Evolutionary conservation across 345 rosid genomes (phyloP).

Genomic region (Arabidopsis suecica): DNA sequence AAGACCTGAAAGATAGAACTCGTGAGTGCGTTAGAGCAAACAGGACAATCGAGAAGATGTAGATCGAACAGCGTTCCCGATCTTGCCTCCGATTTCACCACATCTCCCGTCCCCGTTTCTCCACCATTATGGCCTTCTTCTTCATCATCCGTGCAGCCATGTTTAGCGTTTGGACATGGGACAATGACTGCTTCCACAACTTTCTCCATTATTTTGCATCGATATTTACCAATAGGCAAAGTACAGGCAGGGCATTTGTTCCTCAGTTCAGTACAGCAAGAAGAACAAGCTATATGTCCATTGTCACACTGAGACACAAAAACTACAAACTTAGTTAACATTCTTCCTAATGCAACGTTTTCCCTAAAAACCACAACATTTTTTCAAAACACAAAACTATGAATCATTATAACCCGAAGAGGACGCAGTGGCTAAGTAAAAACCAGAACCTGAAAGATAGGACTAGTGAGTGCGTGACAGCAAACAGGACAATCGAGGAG

Average conservation of each 20-base stretch:
- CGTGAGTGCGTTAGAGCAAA: no score
- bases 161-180: constrained; percentile 10
- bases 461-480: background rate
- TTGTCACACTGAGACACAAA: background rate
- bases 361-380: no score
- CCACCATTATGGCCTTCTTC: no score
- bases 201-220: background rate
- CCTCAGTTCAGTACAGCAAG: background rate
- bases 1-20: no score
- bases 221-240: background rate
- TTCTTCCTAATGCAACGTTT: no score
- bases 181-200: background rate
- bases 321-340: background rate
- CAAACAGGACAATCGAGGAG: background rate
- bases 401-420: no score
- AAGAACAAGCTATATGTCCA: background rate
- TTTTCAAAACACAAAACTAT: no score
- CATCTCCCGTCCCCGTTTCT: no score
- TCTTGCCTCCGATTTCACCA: no score
- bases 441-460: background rate
- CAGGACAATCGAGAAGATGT: no score
- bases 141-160: background rate
- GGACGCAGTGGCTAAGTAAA: no score
- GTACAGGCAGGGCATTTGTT: background rate
- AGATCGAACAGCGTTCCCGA: no score